A percentile compares a stretch with the other conserved stretches of the same genome.
phyloP scores from a whole-genome alignment of 176 grass and related monocot genomes.

The Bonia amplexicaulis region DNA sequence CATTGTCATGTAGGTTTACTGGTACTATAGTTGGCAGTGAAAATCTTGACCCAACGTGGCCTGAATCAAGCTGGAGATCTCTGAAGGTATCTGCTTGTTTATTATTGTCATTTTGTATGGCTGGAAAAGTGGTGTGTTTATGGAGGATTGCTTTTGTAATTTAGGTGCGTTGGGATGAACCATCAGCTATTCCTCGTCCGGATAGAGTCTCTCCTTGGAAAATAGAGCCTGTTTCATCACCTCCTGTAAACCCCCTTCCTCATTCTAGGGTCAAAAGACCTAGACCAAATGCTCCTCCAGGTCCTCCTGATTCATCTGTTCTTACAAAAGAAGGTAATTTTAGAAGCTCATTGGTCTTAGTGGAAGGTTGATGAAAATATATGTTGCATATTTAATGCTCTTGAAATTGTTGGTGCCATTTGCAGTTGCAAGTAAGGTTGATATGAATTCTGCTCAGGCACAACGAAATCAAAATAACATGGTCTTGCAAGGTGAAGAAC shows the following conservation, averaged over 20 bases:
- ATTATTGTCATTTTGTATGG: background rate
- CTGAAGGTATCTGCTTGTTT: slow-evolving; percentile 53
- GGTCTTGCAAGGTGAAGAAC: slow-evolving; percentile 80
- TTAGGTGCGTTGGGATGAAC: slow-evolving; percentile 94
- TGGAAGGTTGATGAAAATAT: background rate
- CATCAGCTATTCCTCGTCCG: slow-evolving; percentile 74
- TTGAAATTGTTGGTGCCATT: background rate
- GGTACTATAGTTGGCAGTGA: slow-evolving; percentile 83
- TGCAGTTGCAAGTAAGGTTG: slow-evolving; percentile 39
- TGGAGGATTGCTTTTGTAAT: slow-evolving; percentile 14
- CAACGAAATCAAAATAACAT: slow-evolving; percentile 44
- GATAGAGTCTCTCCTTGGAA: slow-evolving; percentile 90
- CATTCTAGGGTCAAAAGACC: slow-evolving; percentile 67
- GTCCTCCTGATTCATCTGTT: slow-evolving; percentile 65
- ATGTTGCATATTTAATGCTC: background rate
- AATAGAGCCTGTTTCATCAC: slow-evolving; percentile 76
- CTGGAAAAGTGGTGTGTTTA: slow-evolving; percentile 5
- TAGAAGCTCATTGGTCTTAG: background rate
- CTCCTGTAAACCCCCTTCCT: slow-evolving; percentile 74
- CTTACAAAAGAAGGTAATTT: slow-evolving; percentile 72
- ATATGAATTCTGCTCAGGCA: slow-evolving; percentile 42
- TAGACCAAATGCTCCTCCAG: slow-evolving; percentile 48
- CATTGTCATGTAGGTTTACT: slow-evolving; percentile 58
- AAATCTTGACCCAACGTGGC: slow-evolving; percentile 76
- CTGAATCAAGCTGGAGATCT: slow-evolving; percentile 81